Conservation (phyloP, 1,284 basidiomycete genomes). For the Coriolopsis trogii region DNA sequence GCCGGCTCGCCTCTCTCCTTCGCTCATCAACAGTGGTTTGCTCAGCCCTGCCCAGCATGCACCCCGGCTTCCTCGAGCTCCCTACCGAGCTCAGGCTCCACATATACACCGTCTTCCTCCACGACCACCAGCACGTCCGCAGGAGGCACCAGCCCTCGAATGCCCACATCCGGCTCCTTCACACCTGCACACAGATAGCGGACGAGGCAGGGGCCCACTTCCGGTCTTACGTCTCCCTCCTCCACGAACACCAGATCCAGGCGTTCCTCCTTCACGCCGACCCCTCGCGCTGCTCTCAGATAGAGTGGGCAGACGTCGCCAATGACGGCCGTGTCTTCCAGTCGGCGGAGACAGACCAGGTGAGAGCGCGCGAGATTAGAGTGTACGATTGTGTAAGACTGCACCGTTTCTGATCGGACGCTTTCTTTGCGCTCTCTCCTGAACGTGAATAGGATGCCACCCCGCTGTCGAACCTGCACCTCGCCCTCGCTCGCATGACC, state of each 20-base stretch:
- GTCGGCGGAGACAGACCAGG: conserved; percentile 14
- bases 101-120: conserved; percentile 38
- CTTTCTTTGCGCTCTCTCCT: no score
- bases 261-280: conserved; percentile 31
- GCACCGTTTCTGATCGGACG: conserved; percentile 18
- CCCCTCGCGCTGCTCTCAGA: conserved; percentile 23
- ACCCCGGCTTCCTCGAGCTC: conserved; percentile 32
- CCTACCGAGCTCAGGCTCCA: conserved; percentile 41
- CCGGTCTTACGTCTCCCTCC: conserved; percentile 40
- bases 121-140: conserved; percentile 28
- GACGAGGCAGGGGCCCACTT: conserved; percentile 35
- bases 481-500: conserved; percentile 36
- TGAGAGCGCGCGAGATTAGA: conserved; percentile 20
- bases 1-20: not conserved
- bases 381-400: conserved; percentile 21
- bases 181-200: conserved; percentile 36
- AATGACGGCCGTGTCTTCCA: conserved; percentile 42
- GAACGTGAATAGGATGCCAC: conserved; percentile 15
- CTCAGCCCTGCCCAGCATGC: not conserved
- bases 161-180: conserved; percentile 37
- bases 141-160: conserved; percentile 39
- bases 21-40: conserved; percentile 4
- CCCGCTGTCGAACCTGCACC: conserved; percentile 39
- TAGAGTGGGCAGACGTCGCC: conserved; percentile 42
- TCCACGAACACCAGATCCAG: conserved; percentile 41